These are phyloP conservation scores for Rhodamnia argentea DNA, from an alignment of 345 rosid genomes.

Conservation along the genomic window DNA sequence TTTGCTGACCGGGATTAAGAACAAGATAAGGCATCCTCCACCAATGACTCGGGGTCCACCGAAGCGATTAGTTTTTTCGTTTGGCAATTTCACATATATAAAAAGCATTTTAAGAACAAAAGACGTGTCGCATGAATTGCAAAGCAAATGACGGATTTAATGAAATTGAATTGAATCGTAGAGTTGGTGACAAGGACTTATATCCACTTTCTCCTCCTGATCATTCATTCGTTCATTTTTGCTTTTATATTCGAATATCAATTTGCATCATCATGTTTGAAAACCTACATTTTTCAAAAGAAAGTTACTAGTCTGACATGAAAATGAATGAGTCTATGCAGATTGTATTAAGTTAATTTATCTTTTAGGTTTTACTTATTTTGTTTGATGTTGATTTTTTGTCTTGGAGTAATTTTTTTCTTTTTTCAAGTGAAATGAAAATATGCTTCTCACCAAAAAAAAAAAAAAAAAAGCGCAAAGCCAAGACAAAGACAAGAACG, in stretches of 20 bases:
- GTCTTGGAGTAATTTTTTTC: no score
- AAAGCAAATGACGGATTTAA: not conserved
- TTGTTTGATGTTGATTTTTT: no score
- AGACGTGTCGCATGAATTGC: not conserved
- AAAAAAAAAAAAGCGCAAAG: not conserved
- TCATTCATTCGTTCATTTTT: not conserved
- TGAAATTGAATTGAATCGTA: not conserved
- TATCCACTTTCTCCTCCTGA: not conserved
- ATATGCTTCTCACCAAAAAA: no score
- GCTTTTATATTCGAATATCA: not conserved
- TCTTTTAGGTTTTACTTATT: no score
- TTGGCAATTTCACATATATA: not conserved
- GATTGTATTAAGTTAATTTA: no score
- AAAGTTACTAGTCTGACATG: no score
- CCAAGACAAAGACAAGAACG: not conserved
- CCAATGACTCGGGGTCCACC: not conserved
- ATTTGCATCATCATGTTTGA: not conserved
- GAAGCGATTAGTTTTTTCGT: not conserved
- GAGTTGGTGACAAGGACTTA: not conserved
- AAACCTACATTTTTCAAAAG: not conserved
- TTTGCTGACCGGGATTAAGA: not conserved
- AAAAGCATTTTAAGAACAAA: not conserved
- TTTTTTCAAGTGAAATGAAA: no score
- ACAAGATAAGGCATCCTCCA: not conserved
- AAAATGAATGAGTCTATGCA: no score